A percentile compares a stretch with the other conserved stretches of the same genome.
These are phyloP conservation scores for Jamesozyma spencerorum DNA, from an alignment of 805 yeast species.

Conservation along the genomic window DNA sequence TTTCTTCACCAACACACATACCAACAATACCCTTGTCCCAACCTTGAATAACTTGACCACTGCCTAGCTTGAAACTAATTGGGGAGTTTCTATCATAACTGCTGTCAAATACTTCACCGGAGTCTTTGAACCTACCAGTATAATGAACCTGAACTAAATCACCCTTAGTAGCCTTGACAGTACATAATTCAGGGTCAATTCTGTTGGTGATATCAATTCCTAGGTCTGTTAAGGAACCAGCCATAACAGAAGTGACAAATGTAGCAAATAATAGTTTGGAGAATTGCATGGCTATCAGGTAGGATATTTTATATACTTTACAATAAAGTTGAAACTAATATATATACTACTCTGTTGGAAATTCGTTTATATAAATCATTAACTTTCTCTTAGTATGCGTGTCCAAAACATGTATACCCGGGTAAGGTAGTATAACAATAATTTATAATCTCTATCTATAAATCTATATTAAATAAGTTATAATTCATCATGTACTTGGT, in stretches of 20 bases:
- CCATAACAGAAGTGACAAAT: constrained; percentile 7
- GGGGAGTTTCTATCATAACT: constrained; percentile 60
- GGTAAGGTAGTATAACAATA: too few relatives aligned
- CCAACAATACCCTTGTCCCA: constrained; percentile 82
- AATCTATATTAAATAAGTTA: too few relatives aligned
- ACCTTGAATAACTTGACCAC: constrained; percentile 73
- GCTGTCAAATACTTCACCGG: constrained; percentile 69
- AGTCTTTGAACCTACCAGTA: constrained; percentile 52
- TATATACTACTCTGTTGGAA: too few relatives aligned
- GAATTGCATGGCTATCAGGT: constrained; percentile 4
- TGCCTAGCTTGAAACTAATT: constrained; percentile 61
- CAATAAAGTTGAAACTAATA: too few relatives aligned
- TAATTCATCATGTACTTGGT: too few relatives aligned
- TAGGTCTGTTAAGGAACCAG: constrained; percentile 22
- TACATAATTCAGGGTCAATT: constrained; percentile 45
- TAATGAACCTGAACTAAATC: constrained; percentile 72
- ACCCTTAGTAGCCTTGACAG: constrained; percentile 48
- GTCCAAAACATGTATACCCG: too few relatives aligned
- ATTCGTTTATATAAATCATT: too few relatives aligned
- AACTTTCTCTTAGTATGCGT: too few relatives aligned
- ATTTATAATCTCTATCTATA: too few relatives aligned
- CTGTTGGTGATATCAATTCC: constrained; percentile 39
- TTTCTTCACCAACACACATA: constrained; percentile 84
- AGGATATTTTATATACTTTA: too few relatives aligned
- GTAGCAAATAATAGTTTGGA: constrained; percentile 4